Percentiles rank a stretch among this genome's conserved stretches.
These are phyloP conservation scores for Cytospora mali DNA, from an alignment of 2,329 filamentous ascomycete species.

Conservation along the genomic window DNA sequence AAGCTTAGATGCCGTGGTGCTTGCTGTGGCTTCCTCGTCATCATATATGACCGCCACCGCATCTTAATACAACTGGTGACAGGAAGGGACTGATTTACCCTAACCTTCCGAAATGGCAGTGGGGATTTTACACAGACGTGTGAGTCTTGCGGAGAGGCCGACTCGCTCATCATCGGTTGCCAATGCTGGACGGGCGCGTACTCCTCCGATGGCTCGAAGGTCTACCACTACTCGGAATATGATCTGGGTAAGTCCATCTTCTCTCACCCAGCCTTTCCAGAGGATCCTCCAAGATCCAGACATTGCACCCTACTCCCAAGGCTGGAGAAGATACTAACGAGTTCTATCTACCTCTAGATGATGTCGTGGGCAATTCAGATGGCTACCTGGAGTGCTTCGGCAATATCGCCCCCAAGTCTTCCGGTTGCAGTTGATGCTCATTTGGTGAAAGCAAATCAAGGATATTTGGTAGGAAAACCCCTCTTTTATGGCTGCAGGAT, in stretches of 20 bases:
- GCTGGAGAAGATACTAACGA: not conserved
- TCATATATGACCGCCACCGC: not conserved
- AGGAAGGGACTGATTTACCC: not conserved
- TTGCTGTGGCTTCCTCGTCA: not conserved
- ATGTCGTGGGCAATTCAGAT: not conserved
- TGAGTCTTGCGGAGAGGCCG: not conserved
- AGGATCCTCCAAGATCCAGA: not conserved
- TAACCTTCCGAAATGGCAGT: not conserved
- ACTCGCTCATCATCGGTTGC: not conserved
- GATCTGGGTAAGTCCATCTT: not conserved
- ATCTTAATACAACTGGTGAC: not conserved
- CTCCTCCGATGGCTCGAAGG: not conserved
- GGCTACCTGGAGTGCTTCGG: not conserved
- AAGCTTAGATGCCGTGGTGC: no score
- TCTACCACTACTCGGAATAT: not conserved
- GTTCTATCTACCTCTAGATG: not conserved
- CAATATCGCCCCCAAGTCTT: not conserved
- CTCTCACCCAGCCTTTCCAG: not conserved
- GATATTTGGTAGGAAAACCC: no score
- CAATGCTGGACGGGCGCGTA: not conserved
- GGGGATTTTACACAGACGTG: not conserved
- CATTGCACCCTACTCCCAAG: not conserved
- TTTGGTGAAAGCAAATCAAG: no score
- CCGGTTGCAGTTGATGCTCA: not conserved
- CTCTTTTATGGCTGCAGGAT: not conserved